phyloP scores from a whole-genome alignment of 805 yeast species.

The Kuraishia hungarica region DNA sequence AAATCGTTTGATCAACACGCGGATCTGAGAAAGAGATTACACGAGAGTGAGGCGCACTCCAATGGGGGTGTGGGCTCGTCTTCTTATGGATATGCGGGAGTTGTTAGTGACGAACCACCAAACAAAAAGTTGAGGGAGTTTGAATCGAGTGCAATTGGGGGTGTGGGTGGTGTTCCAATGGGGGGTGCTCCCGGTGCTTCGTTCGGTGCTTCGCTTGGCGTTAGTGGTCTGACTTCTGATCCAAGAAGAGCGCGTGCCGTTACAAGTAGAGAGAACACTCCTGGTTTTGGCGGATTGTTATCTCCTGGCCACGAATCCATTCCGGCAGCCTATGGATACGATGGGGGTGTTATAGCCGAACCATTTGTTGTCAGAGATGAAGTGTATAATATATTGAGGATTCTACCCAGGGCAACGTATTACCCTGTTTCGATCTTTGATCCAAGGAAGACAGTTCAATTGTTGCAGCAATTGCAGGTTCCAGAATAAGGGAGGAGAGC shows the following conservation, averaged over 20 bases:
- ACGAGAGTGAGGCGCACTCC: background rate
- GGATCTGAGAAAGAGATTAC: background rate
- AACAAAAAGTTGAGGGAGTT: background rate
- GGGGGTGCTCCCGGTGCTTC: background rate
- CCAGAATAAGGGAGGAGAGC: background rate
- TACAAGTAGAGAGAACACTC: background rate
- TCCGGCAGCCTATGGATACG: slow-evolving; percentile 5
- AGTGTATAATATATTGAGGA: slow-evolving; percentile 40
- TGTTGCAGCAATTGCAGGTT: slow-evolving; percentile 13
- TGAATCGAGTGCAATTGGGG: background rate
- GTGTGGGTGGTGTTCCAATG: background rate
- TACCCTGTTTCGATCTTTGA: slow-evolving; percentile 47
- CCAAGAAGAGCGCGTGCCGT: background rate
- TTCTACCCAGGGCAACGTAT: slow-evolving; percentile 52
- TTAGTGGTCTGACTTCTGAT: background rate
- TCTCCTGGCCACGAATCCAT: slow-evolving; percentile 4
- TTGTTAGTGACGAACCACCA: slow-evolving; percentile 9
- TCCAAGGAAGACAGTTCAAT: slow-evolving; percentile 38
- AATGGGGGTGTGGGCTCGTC: background rate
- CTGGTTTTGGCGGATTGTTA: background rate
- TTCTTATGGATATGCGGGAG: background rate
- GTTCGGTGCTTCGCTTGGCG: no score
- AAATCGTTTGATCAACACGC: slow-evolving; percentile 27
- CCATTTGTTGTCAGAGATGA: slow-evolving; percentile 29
- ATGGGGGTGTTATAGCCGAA: slow-evolving; percentile 2